These are phyloP conservation scores for Suhomyces bolitotheri DNA, from an alignment of 1,139 yeast species.

Conservation along the genomic window DNA sequence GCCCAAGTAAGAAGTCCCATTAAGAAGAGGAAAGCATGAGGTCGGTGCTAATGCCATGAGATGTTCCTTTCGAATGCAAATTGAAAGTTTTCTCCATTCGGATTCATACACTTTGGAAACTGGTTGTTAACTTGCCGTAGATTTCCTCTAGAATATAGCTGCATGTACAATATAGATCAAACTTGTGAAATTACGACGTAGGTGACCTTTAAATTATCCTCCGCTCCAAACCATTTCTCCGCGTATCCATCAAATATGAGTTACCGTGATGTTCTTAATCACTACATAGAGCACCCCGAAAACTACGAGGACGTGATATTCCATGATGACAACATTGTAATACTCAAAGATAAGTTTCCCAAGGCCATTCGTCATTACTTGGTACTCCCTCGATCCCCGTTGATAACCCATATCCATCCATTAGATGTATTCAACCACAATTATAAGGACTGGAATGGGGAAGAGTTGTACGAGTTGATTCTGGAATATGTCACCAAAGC, in stretches of 20 bases:
- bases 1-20: conserved; percentile 9
- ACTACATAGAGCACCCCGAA: conserved; percentile 35
- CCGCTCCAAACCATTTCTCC: too few relatives aligned
- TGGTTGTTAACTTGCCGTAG: too few relatives aligned
- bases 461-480: conserved; percentile 32
- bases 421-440: conserved; percentile 47
- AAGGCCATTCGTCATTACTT: conserved; percentile 64
- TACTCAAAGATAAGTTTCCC: conserved; percentile 63
- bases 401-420: conserved; percentile 51
- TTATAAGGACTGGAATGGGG: conserved; percentile 15
- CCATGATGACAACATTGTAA: conserved; percentile 53
- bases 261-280: conserved; percentile 35
- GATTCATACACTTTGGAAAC: too few relatives aligned
- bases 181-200: too few relatives aligned
- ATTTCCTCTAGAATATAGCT: too few relatives aligned
- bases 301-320: conserved; percentile 27
- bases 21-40: conserved; percentile 17
- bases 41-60: too few relatives aligned
- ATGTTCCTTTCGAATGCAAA: too few relatives aligned
- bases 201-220: too few relatives aligned
- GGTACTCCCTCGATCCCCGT: conserved; percentile 53
- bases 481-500: conserved; percentile 45
- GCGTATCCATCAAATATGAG: conserved; percentile 27
- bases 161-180: too few relatives aligned
- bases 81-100: too few relatives aligned